A percentile compares a stretch with the other conserved stretches of the same genome.
phyloP scores from a whole-genome alignment of 1,284 basidiomycete species.

The Coniophora puteana region DNA sequence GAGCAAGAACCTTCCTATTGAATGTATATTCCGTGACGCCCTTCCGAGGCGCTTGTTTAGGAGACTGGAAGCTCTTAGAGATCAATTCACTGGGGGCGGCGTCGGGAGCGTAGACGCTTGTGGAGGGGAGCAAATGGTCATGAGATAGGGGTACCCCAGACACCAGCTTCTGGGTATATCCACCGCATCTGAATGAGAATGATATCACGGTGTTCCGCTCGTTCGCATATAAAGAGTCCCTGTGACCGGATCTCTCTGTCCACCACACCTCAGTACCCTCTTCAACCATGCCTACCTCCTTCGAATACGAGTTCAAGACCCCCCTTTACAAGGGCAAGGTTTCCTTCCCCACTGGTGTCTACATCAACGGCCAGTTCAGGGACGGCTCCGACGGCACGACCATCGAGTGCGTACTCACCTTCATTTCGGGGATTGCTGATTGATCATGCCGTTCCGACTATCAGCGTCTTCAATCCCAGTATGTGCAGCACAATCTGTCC shows the following conservation, averaged over 20 bases:
- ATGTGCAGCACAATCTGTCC: neutral
- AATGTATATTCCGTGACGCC: no score
- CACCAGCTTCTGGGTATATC: neutral
- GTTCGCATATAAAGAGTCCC: neutral
- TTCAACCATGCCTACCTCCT: conserved; percentile 42
- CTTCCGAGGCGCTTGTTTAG: no score
- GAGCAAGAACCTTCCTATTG: no score
- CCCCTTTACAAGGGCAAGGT: conserved; percentile 69
- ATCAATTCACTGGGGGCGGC: no score
- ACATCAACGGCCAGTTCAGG: conserved; percentile 80
- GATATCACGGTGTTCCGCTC: neutral
- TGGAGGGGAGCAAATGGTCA: neutral
- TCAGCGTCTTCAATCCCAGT: conserved; percentile 77
- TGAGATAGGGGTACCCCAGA: neutral
- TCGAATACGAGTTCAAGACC: conserved; percentile 62
- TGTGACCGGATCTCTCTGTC: neutral
- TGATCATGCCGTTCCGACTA: conserved; percentile 1
- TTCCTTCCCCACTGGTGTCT: conserved; percentile 71
- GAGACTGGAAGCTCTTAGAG: no score
- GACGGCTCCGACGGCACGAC: conserved; percentile 62
- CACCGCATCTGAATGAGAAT: neutral
- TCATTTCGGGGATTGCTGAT: conserved; percentile 6
- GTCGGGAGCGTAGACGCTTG: no score
- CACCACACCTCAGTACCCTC: neutral
- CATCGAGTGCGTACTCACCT: conserved; percentile 55